Conservation (phyloP, 495 filamentous ascomycete species). For the Cercophora sp. region DNA sequence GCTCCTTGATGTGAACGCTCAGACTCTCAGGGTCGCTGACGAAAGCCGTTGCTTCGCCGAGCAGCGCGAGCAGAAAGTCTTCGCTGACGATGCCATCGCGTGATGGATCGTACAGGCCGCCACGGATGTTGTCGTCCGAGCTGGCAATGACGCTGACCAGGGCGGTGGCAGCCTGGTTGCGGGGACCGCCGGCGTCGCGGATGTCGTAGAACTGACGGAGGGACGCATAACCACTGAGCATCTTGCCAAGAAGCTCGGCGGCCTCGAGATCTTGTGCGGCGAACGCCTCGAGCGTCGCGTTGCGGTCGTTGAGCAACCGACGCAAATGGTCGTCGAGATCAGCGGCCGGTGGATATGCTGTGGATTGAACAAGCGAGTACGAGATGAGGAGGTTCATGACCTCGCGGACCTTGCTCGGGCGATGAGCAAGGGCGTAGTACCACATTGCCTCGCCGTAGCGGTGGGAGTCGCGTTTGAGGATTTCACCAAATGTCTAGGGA, state of each 20-base stretch:
- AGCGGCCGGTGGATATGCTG: constrained; percentile 62
- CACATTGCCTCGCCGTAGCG: constrained; percentile 77
- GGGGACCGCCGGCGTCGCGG: constrained; percentile 54
- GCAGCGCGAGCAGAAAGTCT: constrained; percentile 74
- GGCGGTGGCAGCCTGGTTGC: constrained; percentile 63
- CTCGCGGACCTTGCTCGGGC: constrained; percentile 67
- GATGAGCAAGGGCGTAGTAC: constrained; percentile 80
- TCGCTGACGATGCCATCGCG: constrained; percentile 77
- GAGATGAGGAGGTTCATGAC: constrained; percentile 84
- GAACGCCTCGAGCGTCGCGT: constrained; percentile 58
- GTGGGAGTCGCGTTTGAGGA: constrained; percentile 59
- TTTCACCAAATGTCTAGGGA: constrained; percentile 70
- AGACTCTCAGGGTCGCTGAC: constrained; percentile 51
- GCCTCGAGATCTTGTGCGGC: constrained; percentile 68
- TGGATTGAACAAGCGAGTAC: constrained; percentile 77
- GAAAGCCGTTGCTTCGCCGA: constrained; percentile 79
- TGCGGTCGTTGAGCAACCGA: constrained; percentile 61
- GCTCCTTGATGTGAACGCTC: constrained; percentile 24
- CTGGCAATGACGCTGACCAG: constrained; percentile 75
- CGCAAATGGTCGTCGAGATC: constrained; percentile 67
- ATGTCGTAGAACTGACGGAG: constrained; percentile 83
- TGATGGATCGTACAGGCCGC: constrained; percentile 75
- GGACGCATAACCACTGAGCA: constrained; percentile 87
- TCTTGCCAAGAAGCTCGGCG: constrained; percentile 71
- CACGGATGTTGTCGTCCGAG: constrained; percentile 81